phyloP scores from a whole-genome alignment of 2,329 filamentous ascomycete species.

The Colletotrichum costaricense region DNA sequence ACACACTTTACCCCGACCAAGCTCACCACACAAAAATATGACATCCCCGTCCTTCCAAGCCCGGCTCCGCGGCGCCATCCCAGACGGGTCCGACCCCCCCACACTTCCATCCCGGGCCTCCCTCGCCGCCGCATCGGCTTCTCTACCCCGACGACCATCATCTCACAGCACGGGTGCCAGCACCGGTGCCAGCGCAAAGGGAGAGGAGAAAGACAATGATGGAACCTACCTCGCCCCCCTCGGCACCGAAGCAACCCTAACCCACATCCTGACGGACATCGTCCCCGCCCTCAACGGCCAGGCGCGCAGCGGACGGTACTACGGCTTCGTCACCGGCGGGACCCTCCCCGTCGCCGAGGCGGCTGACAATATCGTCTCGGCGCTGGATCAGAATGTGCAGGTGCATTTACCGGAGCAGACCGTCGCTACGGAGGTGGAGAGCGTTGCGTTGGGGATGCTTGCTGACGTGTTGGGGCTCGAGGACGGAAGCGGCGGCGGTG shows the following conservation, averaged over 20 bases:
- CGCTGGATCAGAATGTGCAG: conserved; percentile 84
- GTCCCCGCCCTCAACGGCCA: conserved; percentile 74
- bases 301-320: conserved; percentile 77
- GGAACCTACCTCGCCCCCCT: conserved; percentile 45
- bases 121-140: conserved; percentile 51
- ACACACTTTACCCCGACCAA: too few species aligned
- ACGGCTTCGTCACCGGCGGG: conserved; percentile 90
- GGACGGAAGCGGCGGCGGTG: conserved; percentile 31
- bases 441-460: conserved; percentile 76
- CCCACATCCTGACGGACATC: conserved; percentile 59
- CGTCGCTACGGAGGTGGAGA: conserved; percentile 81
- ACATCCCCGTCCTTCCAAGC: conserved; percentile 23
- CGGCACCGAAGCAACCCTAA: conserved; percentile 46
- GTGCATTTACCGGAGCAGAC: conserved; percentile 85
- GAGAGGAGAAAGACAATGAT: conserved; percentile 27
- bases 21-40: background rate
- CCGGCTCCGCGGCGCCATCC: conserved; percentile 26
- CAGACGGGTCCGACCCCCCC: conserved; percentile 34
- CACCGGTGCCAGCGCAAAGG: too few species aligned
- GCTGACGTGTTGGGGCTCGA: conserved; percentile 69
- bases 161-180: background rate
- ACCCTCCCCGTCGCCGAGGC: conserved; percentile 81
- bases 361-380: conserved; percentile 86
- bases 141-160: conserved; percentile 48
- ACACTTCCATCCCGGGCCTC: conserved; percentile 52